Evolutionary conservation across 257 asterid genomes (phyloP), one percentile per base, ranked within the genome.

Genomic region (Schizonepeta tenuifolia): DNA sequence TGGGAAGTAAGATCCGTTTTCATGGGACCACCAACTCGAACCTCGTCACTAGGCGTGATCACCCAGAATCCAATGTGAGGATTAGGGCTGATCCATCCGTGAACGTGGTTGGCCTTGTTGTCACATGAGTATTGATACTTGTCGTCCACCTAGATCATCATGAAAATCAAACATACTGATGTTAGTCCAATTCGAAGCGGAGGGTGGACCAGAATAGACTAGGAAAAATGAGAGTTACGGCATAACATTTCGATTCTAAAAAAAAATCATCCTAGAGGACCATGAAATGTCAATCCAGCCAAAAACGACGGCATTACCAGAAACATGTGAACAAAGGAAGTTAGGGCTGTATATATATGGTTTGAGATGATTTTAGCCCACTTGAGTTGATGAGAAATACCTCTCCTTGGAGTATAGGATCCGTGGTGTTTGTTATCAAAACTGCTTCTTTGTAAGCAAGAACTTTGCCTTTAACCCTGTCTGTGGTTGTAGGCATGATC

Each of bases 61-160:
- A 87, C 84, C 97, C 97, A 90, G 59, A 90, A 73, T 0, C 97
- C 96, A 13, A 81, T 46, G 41, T 53, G 68, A 6, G 77, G 83
- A 4, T 40, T 14, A 15, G 70, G 20, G 78, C 86, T 76, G 33
- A 85, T 83, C 96, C 96, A 89, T 0, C 93, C 93, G 41, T 89
- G 96, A 3, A 86, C 90, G 1, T 17, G 80, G 44, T 38, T 77
- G 58, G 85, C 89, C 83, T 78, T 75, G 67, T 79, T 78, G 18
- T 89, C 96, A 36, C 46, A 44, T 6, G 92, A 67, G 74, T 85
- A 89, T 17, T 84, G 84, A 9, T 86, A 89, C 74, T 89, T 89
- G 78, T 89, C 96, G 31, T 89, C 90, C 13, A 88, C 89, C 95
- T 88, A 49, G 3, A 24, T 2, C 6, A 15, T 50, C 26, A 17